Evolutionary conservation across 2,329 filamentous ascomycete species (phyloP).

Genomic region (Ophiocordyceps unilateralis): DNA sequence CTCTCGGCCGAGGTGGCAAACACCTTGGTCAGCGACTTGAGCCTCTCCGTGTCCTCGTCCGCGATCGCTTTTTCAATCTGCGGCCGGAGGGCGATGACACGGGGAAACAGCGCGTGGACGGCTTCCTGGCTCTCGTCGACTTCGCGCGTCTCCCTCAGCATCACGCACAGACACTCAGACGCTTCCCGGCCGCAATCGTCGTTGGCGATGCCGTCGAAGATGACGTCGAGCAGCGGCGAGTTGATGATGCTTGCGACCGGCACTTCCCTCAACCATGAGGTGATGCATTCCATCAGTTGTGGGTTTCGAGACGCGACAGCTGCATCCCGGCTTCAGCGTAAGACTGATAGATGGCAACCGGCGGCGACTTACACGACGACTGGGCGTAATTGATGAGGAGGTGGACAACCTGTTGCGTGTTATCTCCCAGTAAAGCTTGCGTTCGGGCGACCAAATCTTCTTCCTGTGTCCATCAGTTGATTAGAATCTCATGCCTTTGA

Average conservation of each 20-base stretch:
- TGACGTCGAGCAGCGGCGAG: constrained; percentile 66
- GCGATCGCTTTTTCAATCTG: constrained; percentile 60
- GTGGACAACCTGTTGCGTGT: constrained; percentile 71
- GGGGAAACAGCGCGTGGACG: constrained; percentile 70
- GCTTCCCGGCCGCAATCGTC: constrained; percentile 73
- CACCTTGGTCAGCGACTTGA: constrained; percentile 76
- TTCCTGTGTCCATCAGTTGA: constrained; percentile 49
- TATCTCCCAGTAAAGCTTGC: constrained; percentile 76
- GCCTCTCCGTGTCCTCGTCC: constrained; percentile 68
- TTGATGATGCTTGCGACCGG: constrained; percentile 68
- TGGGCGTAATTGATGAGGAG: constrained; percentile 82
- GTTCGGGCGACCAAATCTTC: constrained; percentile 81
- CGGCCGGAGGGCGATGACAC: constrained; percentile 57
- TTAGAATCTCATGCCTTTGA: constrained; percentile 18
- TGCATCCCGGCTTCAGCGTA: constrained; percentile 14
- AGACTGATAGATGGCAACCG: background rate
- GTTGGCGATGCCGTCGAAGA: constrained; percentile 59
- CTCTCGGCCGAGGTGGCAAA: constrained; percentile 88
- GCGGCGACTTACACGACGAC: constrained; percentile 54
- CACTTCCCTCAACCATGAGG: constrained; percentile 90
- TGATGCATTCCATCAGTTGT: constrained; percentile 84
- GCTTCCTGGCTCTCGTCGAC: constrained; percentile 76
- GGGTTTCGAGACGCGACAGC: constrained; percentile 70
- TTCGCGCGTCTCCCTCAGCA: constrained; percentile 82
- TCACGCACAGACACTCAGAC: constrained; percentile 80